Percentiles rank a stretch among this genome's conserved stretches.
Conservation (phyloP, 177 flowering plant genomes). For the Vitis hybrid region DNA sequence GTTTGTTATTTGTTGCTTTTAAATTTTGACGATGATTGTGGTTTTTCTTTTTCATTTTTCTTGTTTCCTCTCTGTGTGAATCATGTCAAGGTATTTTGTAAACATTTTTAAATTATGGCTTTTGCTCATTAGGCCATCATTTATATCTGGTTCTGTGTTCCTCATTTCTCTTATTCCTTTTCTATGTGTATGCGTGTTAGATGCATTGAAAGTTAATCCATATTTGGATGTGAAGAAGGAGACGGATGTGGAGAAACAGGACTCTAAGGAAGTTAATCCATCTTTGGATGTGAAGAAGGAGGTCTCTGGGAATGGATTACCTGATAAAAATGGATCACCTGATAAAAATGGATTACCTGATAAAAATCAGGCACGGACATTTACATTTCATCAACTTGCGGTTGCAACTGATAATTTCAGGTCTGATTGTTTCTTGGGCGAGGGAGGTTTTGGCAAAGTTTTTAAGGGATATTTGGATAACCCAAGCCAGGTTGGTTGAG, state of each 20-base stretch:
- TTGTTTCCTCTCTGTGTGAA: background rate
- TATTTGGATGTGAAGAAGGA: constrained; percentile 17
- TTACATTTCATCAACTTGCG: constrained; percentile 46
- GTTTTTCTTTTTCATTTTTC: background rate
- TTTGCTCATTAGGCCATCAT: constrained; percentile 1
- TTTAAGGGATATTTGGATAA: constrained; percentile 55
- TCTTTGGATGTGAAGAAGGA: constrained; percentile 17
- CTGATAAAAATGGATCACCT: constrained; percentile 31
- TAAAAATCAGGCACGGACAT: constrained; percentile 34
- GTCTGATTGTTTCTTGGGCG: constrained; percentile 59
- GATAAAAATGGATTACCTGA: constrained; percentile 28
- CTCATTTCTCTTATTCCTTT: background rate
- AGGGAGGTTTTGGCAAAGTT: constrained; percentile 86
- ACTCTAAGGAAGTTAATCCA: constrained; percentile 15
- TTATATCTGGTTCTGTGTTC: constrained; percentile 6
- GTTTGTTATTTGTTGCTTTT: constrained; percentile 8
- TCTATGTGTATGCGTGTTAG: constrained; percentile 15
- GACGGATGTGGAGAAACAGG: background rate
- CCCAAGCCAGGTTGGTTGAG: constrained; percentile 46
- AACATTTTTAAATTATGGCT: background rate
- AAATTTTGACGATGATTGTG: background rate
- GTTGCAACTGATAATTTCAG: constrained; percentile 63
- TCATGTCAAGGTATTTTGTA: background rate
- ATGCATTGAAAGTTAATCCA: constrained; percentile 19
- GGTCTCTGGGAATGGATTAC: constrained; percentile 17